These are phyloP conservation scores for Mycena latifolia DNA, from an alignment of 768 basidiomycete species.

Conservation along the genomic window DNA sequence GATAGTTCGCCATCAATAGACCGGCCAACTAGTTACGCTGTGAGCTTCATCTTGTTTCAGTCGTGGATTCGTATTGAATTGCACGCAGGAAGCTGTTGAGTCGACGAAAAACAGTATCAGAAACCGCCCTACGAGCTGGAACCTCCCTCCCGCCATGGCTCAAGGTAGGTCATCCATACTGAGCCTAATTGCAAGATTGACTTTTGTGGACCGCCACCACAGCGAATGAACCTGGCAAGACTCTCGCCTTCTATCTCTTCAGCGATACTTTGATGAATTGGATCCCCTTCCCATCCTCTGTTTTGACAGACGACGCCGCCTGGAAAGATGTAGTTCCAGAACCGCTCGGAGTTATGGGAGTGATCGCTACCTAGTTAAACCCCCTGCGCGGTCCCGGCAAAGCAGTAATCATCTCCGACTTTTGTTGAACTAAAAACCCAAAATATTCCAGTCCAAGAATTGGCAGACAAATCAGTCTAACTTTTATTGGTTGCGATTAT, in stretches of 20 bases:
- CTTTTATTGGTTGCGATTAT: too few species aligned
- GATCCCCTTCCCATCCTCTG: neutral
- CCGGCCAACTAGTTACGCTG: conserved; percentile 11
- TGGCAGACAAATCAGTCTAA: too few species aligned
- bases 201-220: neutral
- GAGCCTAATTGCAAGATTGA: neutral
- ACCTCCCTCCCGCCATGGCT: too few species aligned
- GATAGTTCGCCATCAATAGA: neutral
- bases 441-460: too few species aligned
- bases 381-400: too few species aligned
- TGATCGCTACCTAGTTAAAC: conserved; percentile 15
- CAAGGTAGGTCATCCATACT: too few species aligned
- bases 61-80: neutral
- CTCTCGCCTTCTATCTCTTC: conserved; percentile 6
- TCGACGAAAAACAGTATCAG: neutral
- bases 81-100: conserved; percentile 9
- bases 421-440: too few species aligned
- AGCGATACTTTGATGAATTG: neutral
- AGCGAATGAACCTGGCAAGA: conserved; percentile 1
- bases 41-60: neutral
- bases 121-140: neutral
- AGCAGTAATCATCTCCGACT: too few species aligned
- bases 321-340: conserved; percentile 1
- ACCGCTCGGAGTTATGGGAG: neutral
- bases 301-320: neutral